Evolutionary conservation across 805 yeast genomes (phyloP).

Genomic region (Naumovozyma baii): DNA sequence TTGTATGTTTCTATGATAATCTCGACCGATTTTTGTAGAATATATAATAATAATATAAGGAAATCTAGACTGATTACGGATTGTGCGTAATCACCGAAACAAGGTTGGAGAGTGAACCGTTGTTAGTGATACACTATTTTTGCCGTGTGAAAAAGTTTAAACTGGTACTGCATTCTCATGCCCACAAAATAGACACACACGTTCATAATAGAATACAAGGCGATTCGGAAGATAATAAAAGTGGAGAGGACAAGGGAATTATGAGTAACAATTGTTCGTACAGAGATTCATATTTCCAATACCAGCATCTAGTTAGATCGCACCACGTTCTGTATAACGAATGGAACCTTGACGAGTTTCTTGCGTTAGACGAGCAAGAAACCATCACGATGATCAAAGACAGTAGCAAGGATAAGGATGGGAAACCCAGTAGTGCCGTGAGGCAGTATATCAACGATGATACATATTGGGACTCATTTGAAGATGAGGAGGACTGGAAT

Average conservation of each 20-base stretch:
- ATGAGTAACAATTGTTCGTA: slow-evolving; percentile 3
- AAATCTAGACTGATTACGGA: no score
- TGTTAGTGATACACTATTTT: no score
- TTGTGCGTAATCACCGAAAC: no score
- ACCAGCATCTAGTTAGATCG: slow-evolving; percentile 15
- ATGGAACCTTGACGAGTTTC: slow-evolving; percentile 25
- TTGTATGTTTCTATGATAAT: no score
- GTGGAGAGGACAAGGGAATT: neutral
- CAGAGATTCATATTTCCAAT: slow-evolving; percentile 25
- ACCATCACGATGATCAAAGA: neutral
- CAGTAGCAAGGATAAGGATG: neutral
- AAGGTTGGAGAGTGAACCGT: no score
- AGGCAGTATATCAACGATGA: neutral
- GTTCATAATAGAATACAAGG: no score
- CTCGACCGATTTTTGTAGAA: no score
- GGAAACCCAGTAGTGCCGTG: neutral
- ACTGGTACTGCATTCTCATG: no score
- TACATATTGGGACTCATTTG: slow-evolving; percentile 25
- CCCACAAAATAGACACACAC: no score
- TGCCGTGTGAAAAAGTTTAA: no score
- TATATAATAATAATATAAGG: no score
- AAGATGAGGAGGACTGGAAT: slow-evolving; percentile 27
- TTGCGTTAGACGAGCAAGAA: slow-evolving; percentile 17
- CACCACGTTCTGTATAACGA: slow-evolving; percentile 23
- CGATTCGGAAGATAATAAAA: neutral